Conservation (phyloP, 345 rosid genomes). For the Populus ilicifolia region DNA sequence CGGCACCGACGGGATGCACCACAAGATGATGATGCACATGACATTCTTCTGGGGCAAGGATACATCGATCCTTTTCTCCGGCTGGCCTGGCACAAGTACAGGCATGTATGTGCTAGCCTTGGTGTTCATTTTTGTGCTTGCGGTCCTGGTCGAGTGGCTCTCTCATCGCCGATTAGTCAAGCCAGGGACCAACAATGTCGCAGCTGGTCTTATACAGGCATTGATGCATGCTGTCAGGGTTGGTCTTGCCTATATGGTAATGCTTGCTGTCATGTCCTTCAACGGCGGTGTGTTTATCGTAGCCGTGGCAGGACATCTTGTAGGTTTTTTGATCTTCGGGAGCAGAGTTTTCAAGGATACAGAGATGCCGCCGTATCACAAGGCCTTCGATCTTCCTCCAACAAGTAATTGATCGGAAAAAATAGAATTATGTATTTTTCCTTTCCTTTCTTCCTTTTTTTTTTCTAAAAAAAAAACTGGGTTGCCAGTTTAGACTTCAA, state of each 20-base stretch:
- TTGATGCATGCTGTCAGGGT: conserved; percentile 43
- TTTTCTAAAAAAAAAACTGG: no score
- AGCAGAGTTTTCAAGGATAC: background rate
- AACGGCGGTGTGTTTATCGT: conserved; percentile 69
- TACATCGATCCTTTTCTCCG: conserved; percentile 56
- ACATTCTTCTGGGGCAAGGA: conserved; percentile 66
- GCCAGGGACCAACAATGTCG: conserved; percentile 22
- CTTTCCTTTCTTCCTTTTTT: no score
- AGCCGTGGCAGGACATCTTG: conserved; percentile 64
- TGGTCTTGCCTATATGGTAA: conserved; percentile 58
- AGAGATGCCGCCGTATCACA: background rate
- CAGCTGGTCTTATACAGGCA: conserved; percentile 49
- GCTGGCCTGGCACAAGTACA: conserved; percentile 55
- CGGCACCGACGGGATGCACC: conserved; percentile 42
- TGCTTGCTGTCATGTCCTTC: conserved; percentile 88
- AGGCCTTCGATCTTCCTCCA: conserved; percentile 43
- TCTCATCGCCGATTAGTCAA: conserved; percentile 38
- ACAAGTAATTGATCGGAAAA: conserved; percentile 11
- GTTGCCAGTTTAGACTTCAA: no score
- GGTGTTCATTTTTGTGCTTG: conserved; percentile 40
- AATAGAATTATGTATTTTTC: no score
- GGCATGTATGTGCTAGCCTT: conserved; percentile 57
- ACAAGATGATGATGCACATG: conserved; percentile 30
- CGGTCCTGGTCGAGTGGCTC: conserved; percentile 50
- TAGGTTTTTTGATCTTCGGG: conserved; percentile 27